These are phyloP conservation scores for Penicillium steckii DNA, from an alignment of 495 filamentous ascomycete genomes.

Conservation along the genomic window DNA sequence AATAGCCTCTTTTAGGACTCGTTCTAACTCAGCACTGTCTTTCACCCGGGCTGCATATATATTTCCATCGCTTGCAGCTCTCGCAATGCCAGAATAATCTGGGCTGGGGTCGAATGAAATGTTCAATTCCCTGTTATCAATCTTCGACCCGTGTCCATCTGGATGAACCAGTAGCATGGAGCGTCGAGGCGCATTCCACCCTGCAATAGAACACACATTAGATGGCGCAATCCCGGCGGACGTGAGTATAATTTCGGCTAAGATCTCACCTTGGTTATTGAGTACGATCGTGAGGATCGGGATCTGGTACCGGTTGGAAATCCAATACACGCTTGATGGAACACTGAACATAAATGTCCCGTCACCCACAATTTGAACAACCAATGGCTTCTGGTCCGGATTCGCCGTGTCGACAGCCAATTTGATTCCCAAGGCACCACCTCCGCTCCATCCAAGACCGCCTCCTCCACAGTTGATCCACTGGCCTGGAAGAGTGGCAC, in stretches of 20 bases:
- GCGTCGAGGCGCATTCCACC: constrained; percentile 78
- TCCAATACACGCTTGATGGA: constrained; percentile 92
- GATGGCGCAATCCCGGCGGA: too few species aligned
- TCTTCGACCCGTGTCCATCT: constrained; percentile 72
- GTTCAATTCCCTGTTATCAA: constrained; percentile 81
- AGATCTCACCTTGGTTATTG: constrained; percentile 77
- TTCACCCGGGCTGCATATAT: constrained; percentile 62
- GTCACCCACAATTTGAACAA: constrained; percentile 90
- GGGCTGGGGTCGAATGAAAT: constrained; percentile 84
- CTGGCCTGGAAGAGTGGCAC: constrained; percentile 69
- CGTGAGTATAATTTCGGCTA: too few species aligned
- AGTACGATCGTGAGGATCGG: constrained; percentile 88
- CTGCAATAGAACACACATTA: too few species aligned
- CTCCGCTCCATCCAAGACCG: constrained; percentile 91
- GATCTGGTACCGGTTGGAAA: constrained; percentile 81
- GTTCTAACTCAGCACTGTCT: neutral
- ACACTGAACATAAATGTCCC: constrained; percentile 89
- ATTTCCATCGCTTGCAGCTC: constrained; percentile 79
- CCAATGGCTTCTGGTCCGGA: constrained; percentile 70
- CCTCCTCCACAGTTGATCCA: constrained; percentile 96
- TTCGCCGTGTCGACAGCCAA: constrained; percentile 65
- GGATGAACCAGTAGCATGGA: constrained; percentile 81
- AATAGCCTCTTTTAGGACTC: neutral
- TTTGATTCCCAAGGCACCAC: constrained; percentile 83
- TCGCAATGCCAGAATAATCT: constrained; percentile 89